Conservation (phyloP, 2,329 filamentous ascomycete genomes). For the Trichoderma citrinoviride region DNA sequence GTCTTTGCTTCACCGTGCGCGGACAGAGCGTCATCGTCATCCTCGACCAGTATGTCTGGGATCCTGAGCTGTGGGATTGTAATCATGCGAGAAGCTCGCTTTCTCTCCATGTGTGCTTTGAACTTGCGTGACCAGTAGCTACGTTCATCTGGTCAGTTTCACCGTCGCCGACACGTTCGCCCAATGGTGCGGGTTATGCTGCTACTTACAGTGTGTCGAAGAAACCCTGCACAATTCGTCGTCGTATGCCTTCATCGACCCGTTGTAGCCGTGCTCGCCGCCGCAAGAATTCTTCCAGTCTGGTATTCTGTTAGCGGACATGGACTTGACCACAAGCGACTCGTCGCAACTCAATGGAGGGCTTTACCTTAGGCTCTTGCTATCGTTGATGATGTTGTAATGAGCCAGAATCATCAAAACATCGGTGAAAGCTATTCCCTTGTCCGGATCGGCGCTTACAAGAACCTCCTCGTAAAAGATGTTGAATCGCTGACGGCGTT, state of each 20-base stretch:
- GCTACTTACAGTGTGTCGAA: constrained; percentile 77
- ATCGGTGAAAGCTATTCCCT: constrained; percentile 86
- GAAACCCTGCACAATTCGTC: constrained; percentile 88
- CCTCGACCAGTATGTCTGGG: constrained; percentile 87
- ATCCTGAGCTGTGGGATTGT: constrained; percentile 75
- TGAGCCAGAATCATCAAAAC: constrained; percentile 95
- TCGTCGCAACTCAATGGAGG: background rate
- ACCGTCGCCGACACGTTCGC: background rate
- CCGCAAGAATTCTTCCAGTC: constrained; percentile 89
- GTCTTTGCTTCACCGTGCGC: constrained; percentile 15
- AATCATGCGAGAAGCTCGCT: constrained; percentile 73
- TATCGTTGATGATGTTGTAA: constrained; percentile 98
- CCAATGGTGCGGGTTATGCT: background rate
- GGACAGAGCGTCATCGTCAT: constrained; percentile 48
- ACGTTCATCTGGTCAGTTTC: background rate
- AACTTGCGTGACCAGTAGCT: constrained; percentile 83
- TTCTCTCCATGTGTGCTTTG: constrained; percentile 69
- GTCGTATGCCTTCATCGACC: constrained; percentile 89
- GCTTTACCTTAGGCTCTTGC: constrained; percentile 78
- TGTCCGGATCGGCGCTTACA: constrained; percentile 84
- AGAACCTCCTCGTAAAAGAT: constrained; percentile 97
- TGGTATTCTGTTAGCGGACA: constrained; percentile 33
- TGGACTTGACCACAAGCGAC: no score
- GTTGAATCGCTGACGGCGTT: constrained; percentile 76
- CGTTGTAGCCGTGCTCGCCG: constrained; percentile 86